These are phyloP conservation scores for Clonostachys byssicola DNA, from an alignment of 2,329 filamentous ascomycete species.

Conservation along the genomic window DNA sequence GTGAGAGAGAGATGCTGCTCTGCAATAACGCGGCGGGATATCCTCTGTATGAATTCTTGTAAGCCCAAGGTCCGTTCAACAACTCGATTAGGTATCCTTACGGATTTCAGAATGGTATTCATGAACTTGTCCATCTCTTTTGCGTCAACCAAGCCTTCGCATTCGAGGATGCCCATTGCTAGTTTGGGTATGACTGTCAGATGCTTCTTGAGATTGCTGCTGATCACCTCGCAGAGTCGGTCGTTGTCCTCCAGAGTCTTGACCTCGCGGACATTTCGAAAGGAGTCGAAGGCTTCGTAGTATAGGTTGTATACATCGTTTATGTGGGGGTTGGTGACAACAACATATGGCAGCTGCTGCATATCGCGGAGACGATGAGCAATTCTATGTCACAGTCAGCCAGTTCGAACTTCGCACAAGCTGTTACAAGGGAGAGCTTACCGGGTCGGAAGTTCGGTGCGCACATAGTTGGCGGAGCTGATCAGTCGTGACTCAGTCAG, in stretches of 20 bases:
- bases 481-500: conserved; percentile 86
- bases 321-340: conserved; percentile 92
- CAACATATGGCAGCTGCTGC: conserved; percentile 91
- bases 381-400: conserved; percentile 47
- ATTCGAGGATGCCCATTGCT: conserved; percentile 91
- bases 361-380: conserved; percentile 95
- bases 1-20: conserved; percentile 95
- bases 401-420: neutral
- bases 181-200: conserved; percentile 90
- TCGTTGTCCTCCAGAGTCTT: conserved; percentile 88
- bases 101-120: conserved; percentile 87
- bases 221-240: conserved; percentile 74
- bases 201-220: conserved; percentile 78
- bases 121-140: conserved; percentile 89
- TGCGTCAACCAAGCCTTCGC: conserved; percentile 74
- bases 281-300: conserved; percentile 90
- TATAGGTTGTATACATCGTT: conserved; percentile 95
- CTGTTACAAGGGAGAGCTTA: conserved; percentile 22
- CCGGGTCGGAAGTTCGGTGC: conserved; percentile 87
- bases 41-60: conserved; percentile 55
- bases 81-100: conserved; percentile 32
- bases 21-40: conserved; percentile 92
- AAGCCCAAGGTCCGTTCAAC: neutral
- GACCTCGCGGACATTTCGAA: conserved; percentile 81
- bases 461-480: conserved; percentile 95